These are phyloP conservation scores for Azolla pinnata DNA, from an alignment of 75 land plant species.

Conservation along the genomic window DNA sequence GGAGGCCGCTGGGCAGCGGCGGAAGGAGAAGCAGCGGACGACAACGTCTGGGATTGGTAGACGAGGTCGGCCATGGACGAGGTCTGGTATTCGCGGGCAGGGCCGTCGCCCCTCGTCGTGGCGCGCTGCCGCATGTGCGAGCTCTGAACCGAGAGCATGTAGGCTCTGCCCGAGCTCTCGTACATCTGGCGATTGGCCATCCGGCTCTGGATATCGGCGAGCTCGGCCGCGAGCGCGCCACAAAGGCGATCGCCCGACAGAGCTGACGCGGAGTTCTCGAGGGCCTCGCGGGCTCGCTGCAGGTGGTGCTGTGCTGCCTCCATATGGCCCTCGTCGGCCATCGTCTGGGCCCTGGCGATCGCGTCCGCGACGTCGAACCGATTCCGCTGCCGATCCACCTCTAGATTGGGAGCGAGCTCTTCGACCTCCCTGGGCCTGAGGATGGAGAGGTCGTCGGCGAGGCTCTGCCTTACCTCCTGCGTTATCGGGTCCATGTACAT, in stretches of 20 bases:
- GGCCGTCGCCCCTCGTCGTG: constrained; percentile 68
- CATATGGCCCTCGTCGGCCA: constrained; percentile 58
- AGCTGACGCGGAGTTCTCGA: constrained; percentile 32
- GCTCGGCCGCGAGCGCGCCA: constrained; percentile 50
- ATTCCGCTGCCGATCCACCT: constrained; percentile 34
- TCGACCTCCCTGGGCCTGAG: constrained; percentile 8
- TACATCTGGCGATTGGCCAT: constrained; percentile 61
- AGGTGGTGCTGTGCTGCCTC: constrained; percentile 44
- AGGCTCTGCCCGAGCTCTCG: constrained; percentile 77
- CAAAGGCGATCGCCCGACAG: constrained; percentile 52
- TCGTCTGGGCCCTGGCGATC: constrained; percentile 49
- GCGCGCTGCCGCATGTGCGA: constrained; percentile 89
- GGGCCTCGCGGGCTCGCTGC: constrained; percentile 22
- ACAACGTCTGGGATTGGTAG: constrained; percentile 43
- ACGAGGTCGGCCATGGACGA: constrained; percentile 89
- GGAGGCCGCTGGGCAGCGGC: too few relatives aligned
- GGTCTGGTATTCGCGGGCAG: constrained; percentile 55
- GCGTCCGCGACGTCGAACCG: constrained; percentile 46
- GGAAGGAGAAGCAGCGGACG: too few relatives aligned
- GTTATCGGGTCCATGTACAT: constrained; percentile 18
- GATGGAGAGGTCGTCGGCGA: constrained; percentile 5
- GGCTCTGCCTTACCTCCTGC: constrained; percentile 8
- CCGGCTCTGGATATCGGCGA: constrained; percentile 69
- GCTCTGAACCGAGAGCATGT: constrained; percentile 73
- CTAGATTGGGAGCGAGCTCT: constrained; percentile 9